A percentile compares a stretch with the other conserved stretches of the same genome.
Evolutionary conservation across 768 basidiomycete genomes (phyloP).

Genomic region (Suillus subaureus): DNA sequence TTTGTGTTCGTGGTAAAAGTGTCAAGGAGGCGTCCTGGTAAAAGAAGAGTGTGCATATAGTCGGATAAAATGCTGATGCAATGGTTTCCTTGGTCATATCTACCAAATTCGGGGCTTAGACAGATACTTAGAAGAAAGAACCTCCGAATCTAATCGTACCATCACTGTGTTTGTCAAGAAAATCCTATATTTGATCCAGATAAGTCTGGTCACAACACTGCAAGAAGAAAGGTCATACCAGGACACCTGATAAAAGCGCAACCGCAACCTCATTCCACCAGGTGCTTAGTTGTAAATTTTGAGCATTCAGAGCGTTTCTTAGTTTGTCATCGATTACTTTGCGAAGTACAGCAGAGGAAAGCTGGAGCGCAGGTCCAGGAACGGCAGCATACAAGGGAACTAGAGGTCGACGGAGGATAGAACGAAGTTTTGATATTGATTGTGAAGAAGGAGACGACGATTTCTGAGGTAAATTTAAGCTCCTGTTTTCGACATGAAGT

Average conservation of each 20-base stretch:
- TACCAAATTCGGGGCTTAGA: slow-evolving; percentile 14
- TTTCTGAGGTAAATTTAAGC: slow-evolving; percentile 33
- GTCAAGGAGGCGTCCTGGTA: slow-evolving; percentile 20
- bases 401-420: slow-evolving; percentile 45
- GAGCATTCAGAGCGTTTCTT: slow-evolving; percentile 23
- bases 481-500: background rate
- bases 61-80: slow-evolving; percentile 31
- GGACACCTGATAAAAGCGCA: slow-evolving; percentile 53
- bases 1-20: slow-evolving; percentile 21
- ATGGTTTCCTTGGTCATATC: slow-evolving; percentile 24
- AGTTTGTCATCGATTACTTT: slow-evolving; percentile 43
- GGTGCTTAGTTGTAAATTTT: slow-evolving; percentile 23
- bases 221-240: slow-evolving; percentile 36
- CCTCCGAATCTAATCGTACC: slow-evolving; percentile 14
- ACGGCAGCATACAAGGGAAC: slow-evolving; percentile 46
- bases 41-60: slow-evolving; percentile 43
- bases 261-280: slow-evolving; percentile 50
- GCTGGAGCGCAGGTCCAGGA: slow-evolving; percentile 41
- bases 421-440: slow-evolving; percentile 39
- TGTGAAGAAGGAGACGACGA: slow-evolving; percentile 39
- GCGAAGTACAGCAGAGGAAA: slow-evolving; percentile 43
- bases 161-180: slow-evolving; percentile 22
- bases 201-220: background rate
- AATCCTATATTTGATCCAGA: slow-evolving; percentile 21
- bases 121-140: background rate